These are phyloP conservation scores for Colletotrichum magnum DNA, from an alignment of 2,329 filamentous ascomycete species.

Conservation along the genomic window DNA sequence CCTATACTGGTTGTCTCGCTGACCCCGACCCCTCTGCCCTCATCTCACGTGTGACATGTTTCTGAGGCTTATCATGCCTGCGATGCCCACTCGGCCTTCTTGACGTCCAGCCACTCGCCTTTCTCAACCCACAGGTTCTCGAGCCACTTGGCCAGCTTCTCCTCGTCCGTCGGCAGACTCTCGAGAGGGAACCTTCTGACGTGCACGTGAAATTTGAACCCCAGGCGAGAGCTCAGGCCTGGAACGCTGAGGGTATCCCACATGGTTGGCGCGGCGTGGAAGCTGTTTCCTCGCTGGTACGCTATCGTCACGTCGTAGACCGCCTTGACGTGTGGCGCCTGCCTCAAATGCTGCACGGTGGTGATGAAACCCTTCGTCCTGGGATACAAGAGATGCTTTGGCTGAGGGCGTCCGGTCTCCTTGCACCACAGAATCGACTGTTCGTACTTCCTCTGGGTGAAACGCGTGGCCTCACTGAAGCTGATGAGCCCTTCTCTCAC, in stretches of 20 bases:
- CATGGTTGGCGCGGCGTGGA: conserved; percentile 64
- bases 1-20: no score
- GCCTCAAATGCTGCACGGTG: conserved; percentile 68
- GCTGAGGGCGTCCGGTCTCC: conserved; percentile 63
- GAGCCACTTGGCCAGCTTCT: conserved; percentile 65
- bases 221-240: conserved; percentile 53
- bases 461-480: conserved; percentile 75
- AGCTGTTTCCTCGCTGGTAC: conserved; percentile 61
- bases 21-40: background rate
- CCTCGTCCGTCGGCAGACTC: conserved; percentile 62
- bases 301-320: conserved; percentile 70
- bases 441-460: conserved; percentile 66
- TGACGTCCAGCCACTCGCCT: conserved; percentile 63
- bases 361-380: conserved; percentile 73
- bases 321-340: conserved; percentile 65
- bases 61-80: conserved; percentile 11
- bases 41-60: background rate
- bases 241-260: conserved; percentile 65
- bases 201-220: conserved; percentile 66
- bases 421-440: conserved; percentile 68
- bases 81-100: conserved; percentile 57
- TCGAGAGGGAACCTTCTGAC: conserved; percentile 63
- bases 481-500: conserved; percentile 69
- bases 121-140: conserved; percentile 68
- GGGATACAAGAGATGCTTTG: conserved; percentile 71